Conservation (phyloP, 2,329 filamentous ascomycete genomes). For the Malbranchea cinnamomea region DNA sequence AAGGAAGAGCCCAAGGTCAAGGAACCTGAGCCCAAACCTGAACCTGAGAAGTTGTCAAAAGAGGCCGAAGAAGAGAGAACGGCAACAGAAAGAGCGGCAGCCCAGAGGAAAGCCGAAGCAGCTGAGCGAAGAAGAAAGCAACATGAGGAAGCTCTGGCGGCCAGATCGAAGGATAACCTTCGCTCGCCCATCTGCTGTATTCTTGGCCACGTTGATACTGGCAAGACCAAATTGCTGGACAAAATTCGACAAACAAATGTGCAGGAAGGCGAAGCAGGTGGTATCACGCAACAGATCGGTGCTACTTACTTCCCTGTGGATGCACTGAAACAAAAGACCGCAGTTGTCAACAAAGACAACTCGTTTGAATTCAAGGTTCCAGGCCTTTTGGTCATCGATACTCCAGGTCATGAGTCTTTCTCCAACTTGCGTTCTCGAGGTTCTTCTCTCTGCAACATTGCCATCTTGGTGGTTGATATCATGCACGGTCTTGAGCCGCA, state of each 20-base stretch:
- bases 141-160: slow-evolving; percentile 80
- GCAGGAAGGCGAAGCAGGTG: slow-evolving; percentile 95
- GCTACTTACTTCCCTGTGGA: slow-evolving; percentile 98
- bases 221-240: slow-evolving; percentile 98
- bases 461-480: slow-evolving; percentile 96
- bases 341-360: slow-evolving; percentile 80
- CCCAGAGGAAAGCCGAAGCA: slow-evolving; percentile 72
- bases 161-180: slow-evolving; percentile 83
- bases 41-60: slow-evolving; percentile 45
- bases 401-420: slow-evolving; percentile 99
- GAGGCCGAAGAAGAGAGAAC: slow-evolving; percentile 56
- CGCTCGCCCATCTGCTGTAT: slow-evolving; percentile 99
- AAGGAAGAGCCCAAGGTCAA: slow-evolving; percentile 20
- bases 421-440: slow-evolving; percentile 93
- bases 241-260: slow-evolving; percentile 98
- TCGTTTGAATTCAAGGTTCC: slow-evolving; percentile 95
- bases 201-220: slow-evolving; percentile 98
- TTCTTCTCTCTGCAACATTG: slow-evolving; percentile 97
- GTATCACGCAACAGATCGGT: slow-evolving; percentile 99
- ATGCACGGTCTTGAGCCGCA: slow-evolving; percentile 99
- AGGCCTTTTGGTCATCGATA: slow-evolving; percentile 92
- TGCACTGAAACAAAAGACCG: slow-evolving; percentile 79
- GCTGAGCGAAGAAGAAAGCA: slow-evolving; percentile 78
- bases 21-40: slow-evolving; percentile 38
- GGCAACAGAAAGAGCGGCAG: slow-evolving; percentile 57